Evolutionary conservation across 257 asterid genomes (phyloP).

Genomic region (Nicotiana paniculata): DNA sequence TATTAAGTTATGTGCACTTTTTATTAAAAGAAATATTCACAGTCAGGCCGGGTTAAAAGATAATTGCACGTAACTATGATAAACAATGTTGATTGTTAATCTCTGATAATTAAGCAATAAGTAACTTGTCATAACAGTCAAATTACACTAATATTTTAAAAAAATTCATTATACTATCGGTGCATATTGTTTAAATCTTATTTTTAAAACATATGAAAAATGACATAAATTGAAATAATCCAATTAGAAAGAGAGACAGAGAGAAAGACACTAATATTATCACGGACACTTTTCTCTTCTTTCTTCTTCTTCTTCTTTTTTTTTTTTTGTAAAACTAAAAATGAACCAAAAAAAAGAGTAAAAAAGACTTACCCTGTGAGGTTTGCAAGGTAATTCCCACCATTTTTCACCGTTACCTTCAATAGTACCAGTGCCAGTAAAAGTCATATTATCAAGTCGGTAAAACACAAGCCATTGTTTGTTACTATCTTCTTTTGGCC

Average conservation of each 20-base stretch:
- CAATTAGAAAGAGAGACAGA: not conserved
- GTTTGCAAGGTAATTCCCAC: constrained; percentile 99
- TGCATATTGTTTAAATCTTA: no score
- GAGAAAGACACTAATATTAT: not conserved
- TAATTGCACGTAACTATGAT: no score
- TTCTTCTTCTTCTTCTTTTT: no score
- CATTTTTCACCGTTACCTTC: constrained; percentile 89
- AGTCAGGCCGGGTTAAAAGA: no score
- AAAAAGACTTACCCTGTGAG: constrained; percentile 57
- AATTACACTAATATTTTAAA: no score
- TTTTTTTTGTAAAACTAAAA: no score
- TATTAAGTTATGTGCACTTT: not conserved
- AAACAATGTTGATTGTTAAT: no score
- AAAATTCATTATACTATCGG: no score
- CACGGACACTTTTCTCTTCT: not conserved
- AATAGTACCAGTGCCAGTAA: constrained; percentile 71
- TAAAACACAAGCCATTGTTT: constrained; percentile 95
- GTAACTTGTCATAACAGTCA: not conserved
- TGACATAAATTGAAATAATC: not conserved
- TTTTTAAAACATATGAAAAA: not conserved
- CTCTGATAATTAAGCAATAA: no score
- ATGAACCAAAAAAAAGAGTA: not conserved
- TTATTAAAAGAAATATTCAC: not conserved
- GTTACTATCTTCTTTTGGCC: constrained; percentile 76
- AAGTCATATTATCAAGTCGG: constrained; percentile 54